Evolutionary conservation across 2,329 filamentous ascomycete genomes (phyloP).

Genomic region (Akanthomyces lecanii): DNA sequence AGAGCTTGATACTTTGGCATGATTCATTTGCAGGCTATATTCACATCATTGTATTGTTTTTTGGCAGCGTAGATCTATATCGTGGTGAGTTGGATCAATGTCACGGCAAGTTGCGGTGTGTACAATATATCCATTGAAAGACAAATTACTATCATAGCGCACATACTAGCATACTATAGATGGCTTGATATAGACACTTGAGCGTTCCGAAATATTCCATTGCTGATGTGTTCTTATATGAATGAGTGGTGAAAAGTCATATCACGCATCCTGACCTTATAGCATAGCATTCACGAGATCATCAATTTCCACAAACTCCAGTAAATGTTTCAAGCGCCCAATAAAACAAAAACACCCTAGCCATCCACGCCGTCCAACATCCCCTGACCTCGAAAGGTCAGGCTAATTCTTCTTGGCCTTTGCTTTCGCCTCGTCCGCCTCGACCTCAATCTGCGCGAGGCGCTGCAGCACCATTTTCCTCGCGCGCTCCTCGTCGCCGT

Average conservation of each 20-base stretch:
- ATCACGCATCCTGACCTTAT: not conserved
- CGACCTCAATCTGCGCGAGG: conserved; percentile 18
- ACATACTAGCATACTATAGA: too few relatives aligned
- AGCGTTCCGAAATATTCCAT: not conserved
- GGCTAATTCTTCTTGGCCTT: not conserved
- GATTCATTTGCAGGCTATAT: not conserved
- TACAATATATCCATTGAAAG: not conserved
- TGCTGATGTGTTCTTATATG: not conserved
- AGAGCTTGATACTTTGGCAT: not conserved
- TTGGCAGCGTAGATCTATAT: not conserved
- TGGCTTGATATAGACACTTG: too few relatives aligned
- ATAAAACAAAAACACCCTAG: not conserved
- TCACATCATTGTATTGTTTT: not conserved
- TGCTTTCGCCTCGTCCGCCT: conserved; percentile 9
- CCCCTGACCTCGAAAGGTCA: not conserved
- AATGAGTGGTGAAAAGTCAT: not conserved
- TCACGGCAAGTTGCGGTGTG: not conserved
- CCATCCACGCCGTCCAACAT: too few relatives aligned
- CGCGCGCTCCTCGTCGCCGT: conserved; percentile 20
- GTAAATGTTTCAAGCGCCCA: not conserved
- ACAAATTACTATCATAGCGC: too few relatives aligned
- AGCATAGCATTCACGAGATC: not conserved
- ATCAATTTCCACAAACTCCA: not conserved
- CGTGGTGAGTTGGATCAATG: not conserved
- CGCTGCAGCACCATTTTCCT: conserved; percentile 19